Evolutionary conservation across 768 basidiomycete species (phyloP), one percentile per base, ranked within the genome.

Genomic region (Leccinum rimulosum): DNA sequence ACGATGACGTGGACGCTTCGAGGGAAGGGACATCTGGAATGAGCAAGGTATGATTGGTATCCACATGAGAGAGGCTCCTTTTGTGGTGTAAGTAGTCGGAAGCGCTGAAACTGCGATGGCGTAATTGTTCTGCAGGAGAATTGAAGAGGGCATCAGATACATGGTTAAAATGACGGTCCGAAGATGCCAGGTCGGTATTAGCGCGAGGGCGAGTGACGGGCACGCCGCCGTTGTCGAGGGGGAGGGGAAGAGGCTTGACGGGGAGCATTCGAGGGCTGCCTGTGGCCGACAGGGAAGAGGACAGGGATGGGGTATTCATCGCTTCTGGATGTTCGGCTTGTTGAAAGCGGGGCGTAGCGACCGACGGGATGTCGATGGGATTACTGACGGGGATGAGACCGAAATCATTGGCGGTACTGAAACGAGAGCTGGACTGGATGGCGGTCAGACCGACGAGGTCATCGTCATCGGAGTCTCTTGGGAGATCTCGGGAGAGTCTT

Each of bases 401-500:
- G 49, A 82, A 76, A n/a, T 75, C 77, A 15, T 79, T 79, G 57
- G 77, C 79, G 4, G 76, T 77, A 28, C 79, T 82, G 48, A 78
- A 75, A 45, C 82, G 82, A 40, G 81, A 80, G 61, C 78, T 79
- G 40, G 79, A 75, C 64, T 82, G 82, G 6, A 84, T 81, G 8
- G 70, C 31, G 33, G 80, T 77, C 19, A 85, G 69, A 17, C 82
- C 80, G 30, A 80, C 80, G 43, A 87, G 74, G 58, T 87, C 86
- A 43, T 75, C 77, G 62, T 69, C 66, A 40, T 88, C 87, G 6
- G 79, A 68, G 68, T 91, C 90, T 51, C 77, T 77, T 15, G 95
- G 95, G 17, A 95, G 76, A 68, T 97, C 92, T 64, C 87, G 82
- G 19, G 93, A 86, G 27, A 83, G 84, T 67, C 87, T 82, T 25